phyloP scores from a whole-genome alignment of 2,329 filamentous ascomycete species.

The Cryphonectria radicalis region DNA sequence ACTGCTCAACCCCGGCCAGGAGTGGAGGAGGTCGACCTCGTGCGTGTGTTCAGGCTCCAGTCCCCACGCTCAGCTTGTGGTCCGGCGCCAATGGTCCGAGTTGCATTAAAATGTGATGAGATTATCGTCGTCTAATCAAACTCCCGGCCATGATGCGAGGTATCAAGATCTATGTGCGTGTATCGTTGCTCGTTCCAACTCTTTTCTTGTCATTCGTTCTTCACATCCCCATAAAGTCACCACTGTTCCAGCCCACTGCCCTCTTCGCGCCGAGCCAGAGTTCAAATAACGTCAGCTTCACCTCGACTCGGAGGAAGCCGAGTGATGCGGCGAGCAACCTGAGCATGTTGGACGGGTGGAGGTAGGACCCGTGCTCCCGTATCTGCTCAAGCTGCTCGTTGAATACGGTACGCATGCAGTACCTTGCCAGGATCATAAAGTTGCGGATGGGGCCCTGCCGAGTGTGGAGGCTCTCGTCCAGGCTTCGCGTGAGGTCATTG shows the following conservation, averaged over 20 bases:
- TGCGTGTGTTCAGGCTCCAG: neutral
- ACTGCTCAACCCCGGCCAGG: neutral
- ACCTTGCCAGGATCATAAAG: constrained; percentile 71
- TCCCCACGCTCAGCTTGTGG: neutral
- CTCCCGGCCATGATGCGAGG: constrained; percentile 24
- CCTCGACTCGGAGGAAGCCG: constrained; percentile 61
- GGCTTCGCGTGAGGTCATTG: constrained; percentile 90
- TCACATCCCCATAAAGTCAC: constrained; percentile 22
- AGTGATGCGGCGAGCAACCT: constrained; percentile 61
- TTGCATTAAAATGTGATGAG: neutral
- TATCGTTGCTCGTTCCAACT: constrained; percentile 2
- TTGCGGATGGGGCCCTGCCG: constrained; percentile 66
- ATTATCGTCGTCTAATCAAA: constrained; percentile 20
- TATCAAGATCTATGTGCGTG: constrained; percentile 26
- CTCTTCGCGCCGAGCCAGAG: constrained; percentile 62
- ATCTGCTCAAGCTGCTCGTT: constrained; percentile 67
- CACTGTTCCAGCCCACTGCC: constrained; percentile 39
- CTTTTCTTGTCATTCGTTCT: neutral
- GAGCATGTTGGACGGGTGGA: constrained; percentile 61
- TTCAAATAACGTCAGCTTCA: constrained; percentile 68
- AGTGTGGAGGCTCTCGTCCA: constrained; percentile 89
- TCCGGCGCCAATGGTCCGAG: neutral
- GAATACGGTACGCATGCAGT: constrained; percentile 69
- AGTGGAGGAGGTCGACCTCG: neutral
- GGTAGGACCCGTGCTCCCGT: constrained; percentile 54